Conservation (phyloP, 768 basidiomycete species). For the Mycena rebaudengoi region DNA sequence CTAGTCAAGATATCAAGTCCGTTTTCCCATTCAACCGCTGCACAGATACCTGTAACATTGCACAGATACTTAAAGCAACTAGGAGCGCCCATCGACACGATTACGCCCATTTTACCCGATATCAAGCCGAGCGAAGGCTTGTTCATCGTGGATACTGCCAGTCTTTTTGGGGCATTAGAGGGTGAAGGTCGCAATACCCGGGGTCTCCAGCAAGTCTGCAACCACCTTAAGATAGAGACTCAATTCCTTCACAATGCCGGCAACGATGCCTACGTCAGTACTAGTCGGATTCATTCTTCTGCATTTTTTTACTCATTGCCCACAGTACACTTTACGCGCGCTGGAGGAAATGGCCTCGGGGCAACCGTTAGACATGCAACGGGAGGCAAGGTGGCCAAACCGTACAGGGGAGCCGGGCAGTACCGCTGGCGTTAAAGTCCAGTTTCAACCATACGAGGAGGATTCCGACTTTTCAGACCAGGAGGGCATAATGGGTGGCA, state of each 20-base stretch:
- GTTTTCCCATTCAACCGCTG: background rate
- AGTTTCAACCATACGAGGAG: slow-evolving; percentile 55
- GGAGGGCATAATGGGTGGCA: slow-evolving; percentile 44
- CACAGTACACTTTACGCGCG: slow-evolving; percentile 60
- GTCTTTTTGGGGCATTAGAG: slow-evolving; percentile 59
- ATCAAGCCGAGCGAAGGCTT: slow-evolving; percentile 46
- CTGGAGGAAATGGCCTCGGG: slow-evolving; percentile 62
- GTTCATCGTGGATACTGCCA: slow-evolving; percentile 60
- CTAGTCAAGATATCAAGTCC: slow-evolving; percentile 76
- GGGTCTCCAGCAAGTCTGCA: slow-evolving; percentile 54
- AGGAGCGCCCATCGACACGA: slow-evolving; percentile 47
- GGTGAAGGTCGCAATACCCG: slow-evolving; percentile 49
- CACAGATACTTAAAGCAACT: slow-evolving; percentile 43
- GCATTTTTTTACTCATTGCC: background rate
- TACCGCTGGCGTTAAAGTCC: slow-evolving; percentile 43
- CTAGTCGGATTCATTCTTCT: slow-evolving; percentile 19
- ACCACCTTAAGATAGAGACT: slow-evolving; percentile 52
- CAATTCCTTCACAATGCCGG: slow-evolving; percentile 66
- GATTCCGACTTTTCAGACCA: slow-evolving; percentile 55
- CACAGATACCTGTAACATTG: background rate
- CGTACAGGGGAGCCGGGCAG: slow-evolving; percentile 36
- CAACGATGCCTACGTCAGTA: slow-evolving; percentile 69
- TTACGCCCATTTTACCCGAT: slow-evolving; percentile 56
- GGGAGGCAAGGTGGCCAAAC: slow-evolving; percentile 64
- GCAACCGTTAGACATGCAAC: slow-evolving; percentile 60